Evolutionary conservation across 2,329 filamentous ascomycete genomes (phyloP).

Genomic region (Colletotrichum lupini): DNA sequence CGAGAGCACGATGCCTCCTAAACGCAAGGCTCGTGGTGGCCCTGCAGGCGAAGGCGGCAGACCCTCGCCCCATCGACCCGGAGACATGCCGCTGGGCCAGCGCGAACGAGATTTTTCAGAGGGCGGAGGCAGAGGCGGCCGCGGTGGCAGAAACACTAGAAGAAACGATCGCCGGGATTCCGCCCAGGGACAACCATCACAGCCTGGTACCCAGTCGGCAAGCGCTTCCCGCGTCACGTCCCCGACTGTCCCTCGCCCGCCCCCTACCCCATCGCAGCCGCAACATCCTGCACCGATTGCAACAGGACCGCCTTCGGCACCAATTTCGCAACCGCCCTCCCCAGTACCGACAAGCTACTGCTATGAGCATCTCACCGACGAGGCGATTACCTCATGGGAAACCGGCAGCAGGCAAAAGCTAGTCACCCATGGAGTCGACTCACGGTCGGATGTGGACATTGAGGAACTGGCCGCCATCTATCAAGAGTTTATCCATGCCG

Average conservation of each 20-base stretch:
- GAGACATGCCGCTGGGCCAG: conserved; percentile 64
- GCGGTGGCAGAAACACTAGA: conserved; percentile 58
- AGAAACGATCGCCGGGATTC: conserved; percentile 65
- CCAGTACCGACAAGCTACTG: conserved; percentile 65
- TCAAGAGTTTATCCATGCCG: conserved; percentile 85
- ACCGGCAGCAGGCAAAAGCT: conserved; percentile 72
- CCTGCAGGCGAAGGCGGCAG: conserved; percentile 60
- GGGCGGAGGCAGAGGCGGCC: conserved; percentile 55
- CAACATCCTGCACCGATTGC: conserved; percentile 40
- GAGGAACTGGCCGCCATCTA: conserved; percentile 78
- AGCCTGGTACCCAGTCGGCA: conserved; percentile 21
- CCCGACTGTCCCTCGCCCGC: conserved; percentile 27
- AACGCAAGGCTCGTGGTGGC: conserved; percentile 69
- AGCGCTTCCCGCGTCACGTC: conserved; percentile 26
- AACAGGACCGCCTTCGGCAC: conserved; percentile 39
- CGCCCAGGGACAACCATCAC: conserved; percentile 45
- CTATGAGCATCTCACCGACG: conserved; percentile 82
- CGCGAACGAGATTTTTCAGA: conserved; percentile 65
- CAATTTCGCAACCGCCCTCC: conserved; percentile 40
- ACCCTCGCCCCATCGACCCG: conserved; percentile 72
- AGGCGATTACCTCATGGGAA: conserved; percentile 75
- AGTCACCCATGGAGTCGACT: conserved; percentile 71
- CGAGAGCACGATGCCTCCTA: conserved; percentile 62
- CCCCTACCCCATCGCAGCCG: conserved; percentile 35
- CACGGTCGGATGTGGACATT: conserved; percentile 74